Percentiles rank a stretch among this genome's conserved stretches.
These are phyloP conservation scores for Rhizophora apiculata DNA, from an alignment of 345 rosid genomes.

Conservation along the genomic window DNA sequence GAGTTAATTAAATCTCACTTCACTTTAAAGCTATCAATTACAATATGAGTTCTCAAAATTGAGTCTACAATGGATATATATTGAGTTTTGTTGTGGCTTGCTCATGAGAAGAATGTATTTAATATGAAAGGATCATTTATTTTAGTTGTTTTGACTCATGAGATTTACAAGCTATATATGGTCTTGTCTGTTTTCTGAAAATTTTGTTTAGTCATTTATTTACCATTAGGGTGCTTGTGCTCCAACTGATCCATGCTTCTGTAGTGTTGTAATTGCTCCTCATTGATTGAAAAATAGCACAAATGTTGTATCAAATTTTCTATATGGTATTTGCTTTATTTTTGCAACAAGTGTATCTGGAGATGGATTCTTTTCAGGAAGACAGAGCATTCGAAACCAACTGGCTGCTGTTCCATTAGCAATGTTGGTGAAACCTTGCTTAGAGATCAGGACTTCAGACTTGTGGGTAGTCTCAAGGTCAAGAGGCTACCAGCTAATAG, in stretches of 20 bases:
- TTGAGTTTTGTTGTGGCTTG: background rate
- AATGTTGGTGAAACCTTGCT: conserved; percentile 1
- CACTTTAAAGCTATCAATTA: too few relatives aligned
- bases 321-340: background rate
- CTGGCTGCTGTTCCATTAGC: conserved; percentile 3
- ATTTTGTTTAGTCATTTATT: too few relatives aligned
- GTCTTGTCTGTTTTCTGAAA: background rate
- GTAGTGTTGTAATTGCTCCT: background rate
- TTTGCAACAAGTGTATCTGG: conserved; percentile 11
- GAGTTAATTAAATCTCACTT: too few relatives aligned
- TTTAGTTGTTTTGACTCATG: background rate
- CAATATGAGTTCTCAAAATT: too few relatives aligned
- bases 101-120: background rate
- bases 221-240: too few relatives aligned
- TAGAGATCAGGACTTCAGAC: conserved; percentile 24
- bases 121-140: background rate
- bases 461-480: conserved; percentile 22
- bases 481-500: conserved; percentile 31
- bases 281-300: background rate
- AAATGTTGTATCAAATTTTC: background rate
- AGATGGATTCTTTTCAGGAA: conserved; percentile 34
- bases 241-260: background rate
- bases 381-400: conserved; percentile 22
- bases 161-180: background rate
- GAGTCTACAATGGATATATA: background rate